Evolutionary conservation across 148 eudicot species (phyloP), one percentile per base, ranked within the genome.

Genomic region (Rhododendron ovatum): DNA sequence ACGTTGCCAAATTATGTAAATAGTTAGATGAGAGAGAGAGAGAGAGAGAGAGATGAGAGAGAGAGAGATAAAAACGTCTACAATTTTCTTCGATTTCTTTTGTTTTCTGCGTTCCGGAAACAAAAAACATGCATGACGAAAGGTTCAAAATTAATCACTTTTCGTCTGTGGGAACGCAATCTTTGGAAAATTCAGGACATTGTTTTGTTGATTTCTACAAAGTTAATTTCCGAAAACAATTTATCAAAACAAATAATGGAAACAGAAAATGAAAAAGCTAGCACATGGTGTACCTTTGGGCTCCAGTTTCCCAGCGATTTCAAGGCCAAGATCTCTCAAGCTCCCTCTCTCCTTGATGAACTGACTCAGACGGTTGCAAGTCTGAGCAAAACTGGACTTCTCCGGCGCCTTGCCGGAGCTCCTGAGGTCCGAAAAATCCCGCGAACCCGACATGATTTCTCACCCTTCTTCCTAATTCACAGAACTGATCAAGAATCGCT

Each of bases 361-460:
- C 87, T 88, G 94, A 65, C 95, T 93, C 82, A 95, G 87, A 14
- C 90, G 90, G 78, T 87, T 91, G 59, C 91, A 93, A 24, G 96
- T 94, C 57, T 85, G 89, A 1, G 89, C 85, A 69, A 94, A 90
- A 35, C 41, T 88, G 2, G 93, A 87, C 24, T 79, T 90, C 81
- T 86, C 91, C 82, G 87, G 84, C 28, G 88, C 84, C 85, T 87
- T 90, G 10, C 82, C 89, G 59, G 85, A 51, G 83, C 43, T 83
- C 71, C 81, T 76, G 47, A 50, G 5, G 9, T n/a, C 85, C 12
- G 24, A 41, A 59, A 26, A 76, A 2, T 59, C 75, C 30, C 82
- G 35, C 0, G 35, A 77, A 43, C 78, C 84, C 5, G 88, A 87
- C 92, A 90, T 90, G 9, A 26, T 86, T 51, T 8, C 63, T 45